These are phyloP conservation scores for Phytophthora boehmeriae DNA, from an alignment of 352 stramenopile genomes.

Conservation along the genomic window DNA sequence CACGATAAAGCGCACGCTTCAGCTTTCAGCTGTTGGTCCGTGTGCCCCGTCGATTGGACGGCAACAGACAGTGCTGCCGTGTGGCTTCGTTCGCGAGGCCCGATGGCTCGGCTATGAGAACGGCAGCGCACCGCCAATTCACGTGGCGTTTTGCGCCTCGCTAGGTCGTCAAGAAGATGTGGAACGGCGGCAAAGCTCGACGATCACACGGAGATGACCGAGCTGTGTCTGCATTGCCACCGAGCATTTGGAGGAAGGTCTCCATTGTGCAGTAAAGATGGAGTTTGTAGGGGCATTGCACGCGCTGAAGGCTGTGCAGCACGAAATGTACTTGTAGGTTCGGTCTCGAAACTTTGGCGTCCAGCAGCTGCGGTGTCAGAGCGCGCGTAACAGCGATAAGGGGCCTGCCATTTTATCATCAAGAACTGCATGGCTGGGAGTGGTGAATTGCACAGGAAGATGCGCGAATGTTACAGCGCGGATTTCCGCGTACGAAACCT, in stretches of 20 bases:
- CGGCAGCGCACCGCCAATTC: not conserved
- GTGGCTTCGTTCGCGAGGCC: not conserved
- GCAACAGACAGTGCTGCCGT: not conserved
- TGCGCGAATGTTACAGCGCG: not conserved
- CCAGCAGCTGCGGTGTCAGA: not conserved
- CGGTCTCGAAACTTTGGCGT: no score
- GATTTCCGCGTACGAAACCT: not conserved
- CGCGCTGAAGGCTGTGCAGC: no score
- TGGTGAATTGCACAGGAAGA: no score
- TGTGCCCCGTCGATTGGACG: conserved; percentile 28
- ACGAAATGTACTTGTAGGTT: no score
- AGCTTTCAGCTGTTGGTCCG: conserved; percentile 2
- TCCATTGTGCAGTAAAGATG: no score
- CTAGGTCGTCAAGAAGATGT: not conserved
- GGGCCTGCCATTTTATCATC: no score
- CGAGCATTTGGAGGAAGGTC: no score
- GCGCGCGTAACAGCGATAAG: not conserved
- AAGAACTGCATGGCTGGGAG: no score
- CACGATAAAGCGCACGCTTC: conserved; percentile 1
- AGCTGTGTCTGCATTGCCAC: not conserved
- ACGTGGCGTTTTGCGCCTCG: no score
- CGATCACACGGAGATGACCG: not conserved
- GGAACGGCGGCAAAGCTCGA: conserved; percentile 1
- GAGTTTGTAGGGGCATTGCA: no score
- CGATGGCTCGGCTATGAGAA: conserved; percentile 1